Evolutionary conservation across 495 filamentous ascomycete species (phyloP), one percentile per base, ranked within the genome.

Genomic region (Aspergillus bridgeri): DNA sequence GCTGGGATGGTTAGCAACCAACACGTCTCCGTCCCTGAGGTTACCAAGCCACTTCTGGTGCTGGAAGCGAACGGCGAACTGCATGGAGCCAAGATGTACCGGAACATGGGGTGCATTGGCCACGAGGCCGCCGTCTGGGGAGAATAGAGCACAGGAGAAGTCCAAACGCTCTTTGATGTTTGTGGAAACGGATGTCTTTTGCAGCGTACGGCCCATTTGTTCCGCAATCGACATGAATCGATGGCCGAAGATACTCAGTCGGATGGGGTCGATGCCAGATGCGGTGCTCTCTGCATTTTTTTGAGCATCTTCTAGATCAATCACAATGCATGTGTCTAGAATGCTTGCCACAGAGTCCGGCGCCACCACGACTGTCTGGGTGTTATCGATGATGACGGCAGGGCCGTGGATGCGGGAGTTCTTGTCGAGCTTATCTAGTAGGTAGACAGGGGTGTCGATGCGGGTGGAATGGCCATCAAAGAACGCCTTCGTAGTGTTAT

Each of bases 151-250:
- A 62, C 94, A 98, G 2, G 92, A 96, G 62, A 97, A 98, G 65
- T 98, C 94, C 5, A 98, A 82, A 2, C 94, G 86, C 71, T 98
- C 94, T 65, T 98, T 98, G 65, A 98, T 94, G 67, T 98, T 98
- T 5, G 94, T 98, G 56, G 90, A 95, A 48, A 98, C 94, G 60
- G 90, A 93, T 0, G 94, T 98, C 80, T 97, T 98, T 63, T 98
- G 94, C 24, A 98, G 78, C 3, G 94, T 92, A 53, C 91, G 79
- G 5, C 94, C 94, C 93, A 97, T 98, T 69, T 97, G 93, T 73
- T 98, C 94, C 3, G 94, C 94, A 67, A 98, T 98, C 13, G 93
- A 92, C 94, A 98, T 98, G 76, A 98, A 98, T 1, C 94, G 80
- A 69, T 98, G 92, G 1, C 91, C 91, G 64, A 98, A 98, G 57